phyloP scores from a whole-genome alignment of 2,329 filamentous ascomycete species.

The Anisogramma anomala region DNA sequence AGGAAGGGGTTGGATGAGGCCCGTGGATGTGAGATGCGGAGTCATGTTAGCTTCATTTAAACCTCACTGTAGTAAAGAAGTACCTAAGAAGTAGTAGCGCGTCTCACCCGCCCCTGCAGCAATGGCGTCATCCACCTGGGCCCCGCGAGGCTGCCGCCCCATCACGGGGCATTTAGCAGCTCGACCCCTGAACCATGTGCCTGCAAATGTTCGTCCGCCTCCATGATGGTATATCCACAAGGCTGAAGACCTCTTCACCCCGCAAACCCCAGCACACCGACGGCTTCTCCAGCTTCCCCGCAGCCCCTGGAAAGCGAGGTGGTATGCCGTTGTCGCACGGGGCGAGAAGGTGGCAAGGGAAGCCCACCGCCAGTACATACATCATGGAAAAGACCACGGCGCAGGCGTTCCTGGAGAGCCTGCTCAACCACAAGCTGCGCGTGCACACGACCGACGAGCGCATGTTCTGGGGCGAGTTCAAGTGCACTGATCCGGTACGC shows the following conservation, averaged over 20 bases:
- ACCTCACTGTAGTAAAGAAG: too few relatives aligned
- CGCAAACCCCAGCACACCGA: background rate
- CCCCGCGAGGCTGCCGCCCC: constrained; percentile 14
- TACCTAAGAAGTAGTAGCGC: constrained; percentile 1
- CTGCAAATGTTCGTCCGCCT: too few relatives aligned
- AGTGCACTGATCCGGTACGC: constrained; percentile 83
- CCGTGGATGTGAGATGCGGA: too few relatives aligned
- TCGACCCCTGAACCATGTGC: background rate
- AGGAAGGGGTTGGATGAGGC: too few relatives aligned
- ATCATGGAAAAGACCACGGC: constrained; percentile 41
- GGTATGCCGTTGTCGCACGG: too few relatives aligned
- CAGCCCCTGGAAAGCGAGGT: background rate
- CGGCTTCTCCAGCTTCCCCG: background rate
- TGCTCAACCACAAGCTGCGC: constrained; percentile 69
- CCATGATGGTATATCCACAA: too few relatives aligned
- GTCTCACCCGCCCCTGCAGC: constrained; percentile 1
- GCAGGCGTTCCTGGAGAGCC: constrained; percentile 45
- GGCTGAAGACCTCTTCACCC: constrained; percentile 6
- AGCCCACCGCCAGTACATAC: background rate
- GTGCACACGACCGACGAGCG: constrained; percentile 72
- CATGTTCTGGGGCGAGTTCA: constrained; percentile 82
- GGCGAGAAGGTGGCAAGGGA: too few relatives aligned
- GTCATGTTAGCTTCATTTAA: too few relatives aligned
- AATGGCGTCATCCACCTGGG: constrained; percentile 10
- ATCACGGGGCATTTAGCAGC: constrained; percentile 7